phyloP scores from a whole-genome alignment of 345 rosid species.

The Camelina sativa region DNA sequence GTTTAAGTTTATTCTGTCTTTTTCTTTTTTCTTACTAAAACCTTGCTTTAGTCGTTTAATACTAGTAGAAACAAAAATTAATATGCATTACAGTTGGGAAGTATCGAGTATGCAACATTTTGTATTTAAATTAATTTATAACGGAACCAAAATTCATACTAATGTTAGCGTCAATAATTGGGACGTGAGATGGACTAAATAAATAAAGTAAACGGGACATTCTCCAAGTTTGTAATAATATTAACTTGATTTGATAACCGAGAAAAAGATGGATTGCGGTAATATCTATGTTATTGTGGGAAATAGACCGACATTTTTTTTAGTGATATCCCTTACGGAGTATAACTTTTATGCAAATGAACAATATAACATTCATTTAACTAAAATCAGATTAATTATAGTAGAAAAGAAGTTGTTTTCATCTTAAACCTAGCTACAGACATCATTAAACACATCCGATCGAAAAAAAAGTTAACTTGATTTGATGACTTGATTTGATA shows the following conservation, averaged over 20 bases:
- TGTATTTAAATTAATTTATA: not conserved
- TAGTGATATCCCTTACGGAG: not conserved
- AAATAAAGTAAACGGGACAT: slow-evolving; percentile 11
- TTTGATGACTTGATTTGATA: too few species aligned
- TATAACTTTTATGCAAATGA: not conserved
- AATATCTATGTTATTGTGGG: slow-evolving; percentile 3
- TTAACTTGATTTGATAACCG: not conserved
- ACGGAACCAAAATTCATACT: not conserved
- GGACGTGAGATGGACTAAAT: not conserved
- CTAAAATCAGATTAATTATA: too few species aligned
- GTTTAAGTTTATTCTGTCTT: slow-evolving; percentile 4
- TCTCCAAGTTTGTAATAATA: not conserved
- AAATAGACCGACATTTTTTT: slow-evolving; percentile 27
- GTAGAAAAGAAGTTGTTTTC: not conserved
- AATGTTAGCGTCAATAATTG: not conserved
- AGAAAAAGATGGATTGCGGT: slow-evolving; percentile 15
- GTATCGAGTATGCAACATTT: not conserved
- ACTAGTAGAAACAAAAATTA: not conserved
- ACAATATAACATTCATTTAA: not conserved
- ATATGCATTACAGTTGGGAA: slow-evolving; percentile 21
- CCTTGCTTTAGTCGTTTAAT: not conserved
- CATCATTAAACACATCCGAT: not conserved
- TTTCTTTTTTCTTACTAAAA: not conserved
- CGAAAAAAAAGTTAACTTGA: too few species aligned
- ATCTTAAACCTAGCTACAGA: not conserved